Evolutionary conservation across 768 basidiomycete species (phyloP), one percentile per base, ranked within the genome.

Genomic region (Pleurotus eryngii): DNA sequence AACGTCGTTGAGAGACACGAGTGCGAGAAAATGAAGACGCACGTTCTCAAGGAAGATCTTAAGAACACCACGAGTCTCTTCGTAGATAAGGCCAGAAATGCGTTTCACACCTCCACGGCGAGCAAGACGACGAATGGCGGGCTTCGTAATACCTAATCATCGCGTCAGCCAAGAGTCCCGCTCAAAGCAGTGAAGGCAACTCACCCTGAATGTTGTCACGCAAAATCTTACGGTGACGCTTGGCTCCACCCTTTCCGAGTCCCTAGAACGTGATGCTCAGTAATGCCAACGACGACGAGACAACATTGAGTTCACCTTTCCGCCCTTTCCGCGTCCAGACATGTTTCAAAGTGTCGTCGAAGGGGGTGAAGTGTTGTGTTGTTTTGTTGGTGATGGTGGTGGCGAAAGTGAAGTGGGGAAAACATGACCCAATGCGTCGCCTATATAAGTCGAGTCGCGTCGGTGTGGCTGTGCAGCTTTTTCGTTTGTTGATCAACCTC

Each of bases 71-170:
- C 92, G 90, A 24, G 92, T 93, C 80, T 94, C 92, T 72, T 94
- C 92, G 70, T 92, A 92, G 71, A 92, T 91, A 59, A 91, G 79
- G 60, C 88, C 88, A 43, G 85, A 88, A 67, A 90, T 89, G 86
- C 87, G 88, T 79, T 93, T 94, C 64, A 94, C 91, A 84, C 92
- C 92, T 68, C 92, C 91, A 81, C 91, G 87, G 68, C 91, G 89
- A 43, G 91, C 91, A 59, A 93, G 87, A 79, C 91, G 90, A 76
- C 89, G 89, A 70, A 93, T 83, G 68, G 82, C 87, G 63, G 88
- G 88, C 78, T 89, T 89, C 59, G 86, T 89, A 72, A 89, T 89
- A 74, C 86, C 85, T 81, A 46, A 30, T 37, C 26, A 37, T 71
- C 0, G 54, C 20, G 20, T 17, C 8, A 40, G 22, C 2, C 11